phyloP scores from a whole-genome alignment of 2,329 filamentous ascomycete species.

The Knufia petricola region DNA sequence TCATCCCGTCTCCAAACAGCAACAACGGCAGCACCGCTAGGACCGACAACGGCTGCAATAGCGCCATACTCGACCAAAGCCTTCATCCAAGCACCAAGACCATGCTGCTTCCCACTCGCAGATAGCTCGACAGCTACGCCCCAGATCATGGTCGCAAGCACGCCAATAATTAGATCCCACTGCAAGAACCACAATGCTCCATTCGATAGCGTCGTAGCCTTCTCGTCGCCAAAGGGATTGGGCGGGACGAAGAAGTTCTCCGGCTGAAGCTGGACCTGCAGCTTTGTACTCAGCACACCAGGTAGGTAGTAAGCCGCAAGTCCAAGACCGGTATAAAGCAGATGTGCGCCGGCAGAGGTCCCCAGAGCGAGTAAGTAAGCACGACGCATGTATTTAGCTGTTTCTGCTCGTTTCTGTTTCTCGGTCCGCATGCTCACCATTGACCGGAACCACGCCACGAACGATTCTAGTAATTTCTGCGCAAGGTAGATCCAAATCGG shows the following conservation, averaged over 20 bases:
- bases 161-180: constrained; percentile 41
- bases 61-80: constrained; percentile 29
- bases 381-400: constrained; percentile 28
- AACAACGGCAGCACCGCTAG: constrained; percentile 35
- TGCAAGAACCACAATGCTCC: constrained; percentile 39
- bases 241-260: constrained; percentile 32
- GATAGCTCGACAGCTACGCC: constrained; percentile 30
- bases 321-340: constrained; percentile 34
- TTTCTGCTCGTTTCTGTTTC: constrained; percentile 21
- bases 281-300: constrained; percentile 26
- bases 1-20: constrained; percentile 45
- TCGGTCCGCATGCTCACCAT: constrained; percentile 20
- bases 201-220: constrained; percentile 29
- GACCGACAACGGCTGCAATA: constrained; percentile 33
- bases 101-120: constrained; percentile 25
- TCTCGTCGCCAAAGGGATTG: constrained; percentile 25
- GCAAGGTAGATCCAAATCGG: constrained; percentile 38
- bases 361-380: constrained; percentile 35
- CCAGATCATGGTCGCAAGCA: constrained; percentile 37
- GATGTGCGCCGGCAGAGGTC: constrained; percentile 32
- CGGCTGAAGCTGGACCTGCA: constrained; percentile 30
- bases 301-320: constrained; percentile 31
- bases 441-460: constrained; percentile 23
- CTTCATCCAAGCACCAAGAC: constrained; percentile 21
- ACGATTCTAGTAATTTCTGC: constrained; percentile 26